Evolutionary conservation across 257 asterid genomes (phyloP), one percentile per base, ranked within the genome.

Genomic region (Knoxia roxburghii): DNA sequence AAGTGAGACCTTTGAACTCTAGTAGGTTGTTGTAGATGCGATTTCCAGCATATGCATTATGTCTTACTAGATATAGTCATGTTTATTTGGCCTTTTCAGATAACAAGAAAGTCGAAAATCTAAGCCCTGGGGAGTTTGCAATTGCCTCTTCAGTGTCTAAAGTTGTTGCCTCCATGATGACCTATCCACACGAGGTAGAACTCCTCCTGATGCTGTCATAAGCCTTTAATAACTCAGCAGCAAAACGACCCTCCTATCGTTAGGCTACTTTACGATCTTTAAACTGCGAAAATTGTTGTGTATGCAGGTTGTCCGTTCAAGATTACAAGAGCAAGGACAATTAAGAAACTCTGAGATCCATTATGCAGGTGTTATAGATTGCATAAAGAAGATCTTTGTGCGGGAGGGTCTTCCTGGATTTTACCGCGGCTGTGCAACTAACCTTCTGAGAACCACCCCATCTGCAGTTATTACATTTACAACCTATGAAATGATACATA

Each of bases 321-420:
- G 94, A 83, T 74, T 94, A 74, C 99, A 94, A 87, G 98, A 94
- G 70, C 99, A 94, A 83, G 98, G 99, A 5, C 91, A 83, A 56
- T 52, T 73, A 30, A 84, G 87, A 37, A 74, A 79, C 35, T 65
- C 81, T 1, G 86, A 86, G 66, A 67, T 68, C 66, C 86, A 83
- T 3, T 90, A 90, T 57, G 55, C 77, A 7, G 99, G 99, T 0
- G 97, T 85, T 8, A 40, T 84, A 20, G 99, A 90, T 73, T 90
- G 97, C 82, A 74, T 90, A 15, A 88, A 83, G 61, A 81, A 87
- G 75, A 83, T 90, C 18, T 75, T 81, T 61, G 58, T 39, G 67
- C 85, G 81, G 68, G 99, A 94, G 66, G 95, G 99, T 24, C 65
- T 81, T 17, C 73, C 79, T 0, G 99, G 97, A 26, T 90, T 94